A percentile compares a stretch with the other conserved stretches of the same genome.
Conservation (phyloP, 345 rosid species). For the Pistacia integerrima region DNA sequence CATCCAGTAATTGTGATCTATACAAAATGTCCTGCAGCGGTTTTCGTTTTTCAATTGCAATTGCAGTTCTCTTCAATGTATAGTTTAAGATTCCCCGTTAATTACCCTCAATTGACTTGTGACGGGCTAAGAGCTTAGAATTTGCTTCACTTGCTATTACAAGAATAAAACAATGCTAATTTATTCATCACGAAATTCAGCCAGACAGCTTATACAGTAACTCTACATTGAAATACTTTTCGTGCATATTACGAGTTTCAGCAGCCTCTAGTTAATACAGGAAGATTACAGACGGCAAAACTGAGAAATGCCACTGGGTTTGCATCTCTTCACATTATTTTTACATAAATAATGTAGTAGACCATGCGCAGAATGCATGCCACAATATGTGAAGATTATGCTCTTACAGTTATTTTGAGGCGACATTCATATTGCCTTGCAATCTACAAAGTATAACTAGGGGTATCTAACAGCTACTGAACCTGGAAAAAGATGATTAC, state of each 20-base stretch:
- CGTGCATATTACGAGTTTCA: background rate
- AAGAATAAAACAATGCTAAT: background rate
- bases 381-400: background rate
- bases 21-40: background rate
- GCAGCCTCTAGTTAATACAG: background rate
- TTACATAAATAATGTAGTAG: background rate
- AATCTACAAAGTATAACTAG: background rate
- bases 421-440: background rate
- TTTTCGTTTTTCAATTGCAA: background rate
- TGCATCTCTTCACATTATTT: background rate
- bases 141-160: background rate
- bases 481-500: constrained; percentile 16
- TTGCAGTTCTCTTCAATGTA: background rate
- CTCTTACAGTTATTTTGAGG: background rate
- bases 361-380: background rate
- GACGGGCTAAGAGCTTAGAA: background rate
- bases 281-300: background rate
- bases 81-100: background rate
- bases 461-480: background rate
- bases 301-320: background rate
- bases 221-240: background rate
- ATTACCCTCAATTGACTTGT: background rate
- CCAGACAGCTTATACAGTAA: background rate
- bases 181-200: background rate
- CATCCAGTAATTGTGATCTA: background rate